phyloP scores from a whole-genome alignment of 1,284 basidiomycete species.

The Marasmius sp. region DNA sequence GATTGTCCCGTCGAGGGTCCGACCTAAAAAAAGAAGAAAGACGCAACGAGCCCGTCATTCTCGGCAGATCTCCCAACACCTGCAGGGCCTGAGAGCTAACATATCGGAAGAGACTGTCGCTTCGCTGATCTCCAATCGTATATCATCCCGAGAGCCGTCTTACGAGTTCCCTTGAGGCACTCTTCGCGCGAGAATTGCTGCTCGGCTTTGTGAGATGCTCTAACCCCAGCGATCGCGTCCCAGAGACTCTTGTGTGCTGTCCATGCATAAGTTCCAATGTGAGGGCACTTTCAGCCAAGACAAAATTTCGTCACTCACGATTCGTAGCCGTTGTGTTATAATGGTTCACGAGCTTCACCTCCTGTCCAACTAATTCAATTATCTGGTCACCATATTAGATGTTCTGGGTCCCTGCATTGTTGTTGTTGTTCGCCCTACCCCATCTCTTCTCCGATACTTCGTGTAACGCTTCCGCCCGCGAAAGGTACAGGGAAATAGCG shows the following conservation, averaged over 20 bases:
- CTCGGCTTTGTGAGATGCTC: neutral
- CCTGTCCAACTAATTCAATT: too few species aligned
- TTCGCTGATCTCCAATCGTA: neutral
- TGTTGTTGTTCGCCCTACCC: neutral
- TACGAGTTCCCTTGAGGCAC: neutral
- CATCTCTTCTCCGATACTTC: too few species aligned
- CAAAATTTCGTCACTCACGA: neutral
- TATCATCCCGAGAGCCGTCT: neutral
- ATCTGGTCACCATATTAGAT: neutral
- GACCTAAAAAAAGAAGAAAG: neutral
- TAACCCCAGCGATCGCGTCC: neutral
- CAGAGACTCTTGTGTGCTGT: neutral
- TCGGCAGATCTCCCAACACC: neutral
- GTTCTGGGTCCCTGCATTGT: neutral
- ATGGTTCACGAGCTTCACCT: too few species aligned
- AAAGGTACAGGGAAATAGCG: too few species aligned
- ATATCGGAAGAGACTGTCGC: neutral
- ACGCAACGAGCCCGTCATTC: neutral
- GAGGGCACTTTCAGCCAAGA: neutral
- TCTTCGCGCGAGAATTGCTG: too few species aligned
- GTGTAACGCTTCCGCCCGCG: too few species aligned
- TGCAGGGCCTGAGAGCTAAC: neutral
- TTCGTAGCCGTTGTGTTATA: neutral
- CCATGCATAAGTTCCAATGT: neutral
- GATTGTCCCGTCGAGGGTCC: neutral